These are phyloP conservation scores for Spencermartinsiella ligniputridi DNA, from an alignment of 1,139 yeast species.

Conservation along the genomic window DNA sequence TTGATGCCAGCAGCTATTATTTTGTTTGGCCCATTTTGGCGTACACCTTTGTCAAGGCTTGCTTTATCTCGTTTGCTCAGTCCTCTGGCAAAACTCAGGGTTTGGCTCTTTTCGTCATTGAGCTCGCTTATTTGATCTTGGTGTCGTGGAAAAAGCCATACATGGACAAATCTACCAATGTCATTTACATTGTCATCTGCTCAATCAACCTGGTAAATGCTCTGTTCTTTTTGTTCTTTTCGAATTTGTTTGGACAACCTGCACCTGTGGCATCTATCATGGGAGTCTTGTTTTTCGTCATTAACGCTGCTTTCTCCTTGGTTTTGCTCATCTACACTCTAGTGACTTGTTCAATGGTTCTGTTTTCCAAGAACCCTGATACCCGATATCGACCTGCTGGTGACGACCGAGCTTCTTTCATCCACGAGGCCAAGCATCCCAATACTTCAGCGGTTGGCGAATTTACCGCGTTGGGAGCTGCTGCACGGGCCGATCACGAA, in stretches of 20 bases:
- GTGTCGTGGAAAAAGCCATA: constrained; percentile 76
- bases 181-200: constrained; percentile 79
- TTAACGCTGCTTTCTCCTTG: constrained; percentile 87
- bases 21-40: constrained; percentile 61
- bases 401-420: constrained; percentile 91
- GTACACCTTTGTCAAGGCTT: constrained; percentile 68
- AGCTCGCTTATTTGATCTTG: constrained; percentile 59
- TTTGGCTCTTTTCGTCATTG: constrained; percentile 69
- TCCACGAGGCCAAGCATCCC: constrained; percentile 49
- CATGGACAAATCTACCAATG: constrained; percentile 90
- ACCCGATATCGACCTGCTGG: constrained; percentile 91
- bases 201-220: constrained; percentile 77
- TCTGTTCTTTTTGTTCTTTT: constrained; percentile 81
- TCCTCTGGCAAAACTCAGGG: constrained; percentile 75
- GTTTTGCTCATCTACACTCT: constrained; percentile 71
- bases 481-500: constrained; percentile 60
- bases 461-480: constrained; percentile 82
- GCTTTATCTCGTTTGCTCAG: constrained; percentile 85
- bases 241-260: constrained; percentile 81
- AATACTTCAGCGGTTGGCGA: constrained; percentile 51
- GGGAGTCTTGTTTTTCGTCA: constrained; percentile 82
- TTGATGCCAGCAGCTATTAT: constrained; percentile 77
- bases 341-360: constrained; percentile 76
- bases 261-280: constrained; percentile 84
- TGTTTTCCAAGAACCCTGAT: constrained; percentile 86